Conservation (phyloP, 2,329 filamentous ascomycete species). For the Fusarium sublunatum region DNA sequence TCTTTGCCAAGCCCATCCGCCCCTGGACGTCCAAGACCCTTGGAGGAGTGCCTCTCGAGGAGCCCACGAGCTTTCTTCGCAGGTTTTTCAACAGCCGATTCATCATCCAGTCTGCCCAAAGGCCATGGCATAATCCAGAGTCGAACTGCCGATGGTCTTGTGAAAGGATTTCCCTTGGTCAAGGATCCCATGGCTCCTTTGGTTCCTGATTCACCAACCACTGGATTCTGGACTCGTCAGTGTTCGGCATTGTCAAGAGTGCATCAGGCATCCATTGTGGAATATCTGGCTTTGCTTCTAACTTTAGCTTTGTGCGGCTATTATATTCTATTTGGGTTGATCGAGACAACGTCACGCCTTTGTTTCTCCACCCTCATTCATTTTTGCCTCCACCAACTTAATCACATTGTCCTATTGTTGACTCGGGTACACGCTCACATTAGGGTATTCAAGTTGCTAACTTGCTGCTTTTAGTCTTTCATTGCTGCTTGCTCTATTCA, state of each 20-base stretch:
- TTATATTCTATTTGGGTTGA: neutral
- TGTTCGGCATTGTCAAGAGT: neutral
- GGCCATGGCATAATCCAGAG: neutral
- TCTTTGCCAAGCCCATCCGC: neutral
- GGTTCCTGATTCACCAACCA: slow-evolving; percentile 22
- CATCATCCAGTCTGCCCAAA: neutral
- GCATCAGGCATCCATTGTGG: slow-evolving; percentile 4
- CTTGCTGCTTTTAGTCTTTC: slow-evolving; percentile 22
- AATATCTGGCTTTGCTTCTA: neutral
- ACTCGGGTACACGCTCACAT: neutral
- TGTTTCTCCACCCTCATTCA: neutral
- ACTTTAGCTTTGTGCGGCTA: slow-evolving; percentile 9
- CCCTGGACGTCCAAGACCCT: neutral
- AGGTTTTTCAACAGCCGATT: neutral
- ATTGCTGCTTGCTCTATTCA: slow-evolving; percentile 37
- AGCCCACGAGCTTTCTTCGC: neutral
- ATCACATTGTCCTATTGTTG: neutral
- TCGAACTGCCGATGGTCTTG: neutral
- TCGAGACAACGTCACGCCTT: neutral
- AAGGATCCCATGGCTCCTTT: neutral
- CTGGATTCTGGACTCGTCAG: neutral
- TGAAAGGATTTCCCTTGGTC: neutral
- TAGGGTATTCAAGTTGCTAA: slow-evolving; percentile 19
- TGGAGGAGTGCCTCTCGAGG: neutral
- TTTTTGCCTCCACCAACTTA: slow-evolving; percentile 2